Base-by-base conservation (phyloP, 148 eudicot genomes). In the Euryodendron excelsum region DNA sequence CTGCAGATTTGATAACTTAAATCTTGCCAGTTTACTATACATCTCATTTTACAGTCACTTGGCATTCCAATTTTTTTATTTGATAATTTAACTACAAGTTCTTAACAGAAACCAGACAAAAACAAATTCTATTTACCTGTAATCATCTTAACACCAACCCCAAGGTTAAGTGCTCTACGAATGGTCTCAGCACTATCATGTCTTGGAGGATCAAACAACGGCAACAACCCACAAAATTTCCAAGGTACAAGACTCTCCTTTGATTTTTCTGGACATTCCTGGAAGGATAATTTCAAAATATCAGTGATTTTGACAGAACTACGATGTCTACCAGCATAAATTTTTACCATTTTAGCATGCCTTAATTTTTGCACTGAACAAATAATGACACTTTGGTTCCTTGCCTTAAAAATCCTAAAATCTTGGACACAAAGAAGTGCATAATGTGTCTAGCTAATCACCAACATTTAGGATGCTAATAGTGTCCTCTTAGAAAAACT, bases 131-230 rank as follows among this genome's bases (percentile, higher is more conserved):
- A 31, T 5, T 53, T 76, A 87, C 94, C 94, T 80, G 94, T 91
- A 70, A 91, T 91, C 94, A 91, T 91, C 85, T 91, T 91, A 25
- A 91, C 94, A 85, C 84, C 84, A 75, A 91, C 94, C 56, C 94
- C 94, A 74, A 91, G 92, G 72, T 91, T 80, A 74, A 91, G 94
- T 76, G 94, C 90, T 83, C 90, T 80, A 77, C 84, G 88, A 58
- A 91, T 91, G 70, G 94, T 91, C 81, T 91, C 94, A 44, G 94
- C 92, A 79, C 94, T 91, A 72, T 91, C 94, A 76, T 89, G 92
- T 80, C 94, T 89, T 60, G 94, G 94, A 58, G 94, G 94, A 87
- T 91, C 94, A 80, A 91, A 91, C 78, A 91, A 87, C 64, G 94
- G 89, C 80, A 91, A 79, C 75, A 91, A 79, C 36, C 89, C 94